Base-by-base conservation (phyloP, 23 red algal genomes). In the Chondrus crispus region DNA sequence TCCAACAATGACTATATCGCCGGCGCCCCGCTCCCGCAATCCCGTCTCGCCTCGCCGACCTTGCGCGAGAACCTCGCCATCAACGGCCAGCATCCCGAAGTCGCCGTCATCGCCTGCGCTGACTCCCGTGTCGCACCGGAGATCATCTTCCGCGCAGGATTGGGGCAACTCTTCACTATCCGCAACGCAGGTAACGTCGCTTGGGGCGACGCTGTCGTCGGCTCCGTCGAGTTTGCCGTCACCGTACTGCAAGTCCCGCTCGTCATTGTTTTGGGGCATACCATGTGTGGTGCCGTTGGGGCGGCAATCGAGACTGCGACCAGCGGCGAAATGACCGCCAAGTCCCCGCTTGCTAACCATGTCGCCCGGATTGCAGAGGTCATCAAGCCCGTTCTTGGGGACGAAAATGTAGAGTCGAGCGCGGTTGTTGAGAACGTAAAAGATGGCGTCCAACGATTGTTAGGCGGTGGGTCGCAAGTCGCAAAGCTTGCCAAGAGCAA, bases 251-350 rank as follows among this genome's bases (percentile, higher is more conserved):
- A 72, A 4, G 50, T 79, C 4, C 74, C 72, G 73, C 49, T 98
- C 12, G 87, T 98, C 28, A 80, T 98, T 12, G 95, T 98, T 24
- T 18, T 98, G 72, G 95, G 95, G 7, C 95, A 98, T 71, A 77
- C 54, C 40, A 82, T 68, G 37, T 98, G 95, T 79, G 95, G 90
- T 46, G 95, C 95, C 11, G 83, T 95, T 44, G 85, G 68, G 28
- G 92, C 95, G 5, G 89, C 84, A 1, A 73, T 88, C 12, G 85
- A 46, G 16, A 66, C 76, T 14, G 90, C 90, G 4, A 62, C 28
- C 33, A 68, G 74, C 28, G 82, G 22, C n/a, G 46, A 20, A 18
- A 30, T 45, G 33, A 46, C n/a, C 32, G 4, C 20, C 35, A 80
- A 60, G 18, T 24, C 26, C 8, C 26, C 71, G 44, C 43, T 93